Conservation (phyloP, 1,284 basidiomycete genomes). For the Ganoderma lingzhi region DNA sequence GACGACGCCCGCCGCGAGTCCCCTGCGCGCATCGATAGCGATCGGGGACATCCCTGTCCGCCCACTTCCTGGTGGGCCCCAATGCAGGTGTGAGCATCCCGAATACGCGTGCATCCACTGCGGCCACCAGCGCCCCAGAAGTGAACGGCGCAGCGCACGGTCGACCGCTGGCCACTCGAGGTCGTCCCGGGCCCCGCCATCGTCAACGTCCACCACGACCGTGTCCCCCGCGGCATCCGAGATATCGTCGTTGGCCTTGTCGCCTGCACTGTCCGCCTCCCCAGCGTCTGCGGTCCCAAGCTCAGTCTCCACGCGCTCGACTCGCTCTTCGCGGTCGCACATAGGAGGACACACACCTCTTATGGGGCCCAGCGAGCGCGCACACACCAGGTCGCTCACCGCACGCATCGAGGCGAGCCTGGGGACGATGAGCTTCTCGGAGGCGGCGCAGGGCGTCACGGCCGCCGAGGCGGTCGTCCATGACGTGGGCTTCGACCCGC, state of each 20-base stretch:
- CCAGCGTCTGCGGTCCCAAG: not conserved
- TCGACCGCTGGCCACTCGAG: too few species aligned
- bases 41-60: slow-evolving; percentile 7
- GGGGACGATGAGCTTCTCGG: slow-evolving; percentile 15
- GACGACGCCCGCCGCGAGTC: slow-evolving; percentile 9
- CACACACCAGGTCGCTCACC: not conserved
- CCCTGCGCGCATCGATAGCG: not conserved
- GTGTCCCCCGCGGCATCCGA: not conserved
- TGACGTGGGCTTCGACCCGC: slow-evolving; percentile 36
- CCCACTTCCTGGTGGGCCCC: not conserved
- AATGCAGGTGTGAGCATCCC: slow-evolving; percentile 10
- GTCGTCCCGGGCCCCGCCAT: not conserved
- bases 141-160: not conserved
- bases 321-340: slow-evolving; percentile 9
- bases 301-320: not conserved
- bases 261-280: not conserved
- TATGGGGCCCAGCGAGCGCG: slow-evolving; percentile 22
- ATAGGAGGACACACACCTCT: slow-evolving; percentile 17
- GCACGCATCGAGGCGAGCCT: slow-evolving; percentile 13
- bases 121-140: not conserved
- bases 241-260: too few species aligned
- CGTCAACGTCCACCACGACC: not conserved
- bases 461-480: slow-evolving; percentile 17
- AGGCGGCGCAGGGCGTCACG: slow-evolving; percentile 4
- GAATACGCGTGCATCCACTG: slow-evolving; percentile 4